Evolutionary conservation across 148 eudicot genomes (phyloP).

Genomic region (Pouteria glomerata): DNA sequence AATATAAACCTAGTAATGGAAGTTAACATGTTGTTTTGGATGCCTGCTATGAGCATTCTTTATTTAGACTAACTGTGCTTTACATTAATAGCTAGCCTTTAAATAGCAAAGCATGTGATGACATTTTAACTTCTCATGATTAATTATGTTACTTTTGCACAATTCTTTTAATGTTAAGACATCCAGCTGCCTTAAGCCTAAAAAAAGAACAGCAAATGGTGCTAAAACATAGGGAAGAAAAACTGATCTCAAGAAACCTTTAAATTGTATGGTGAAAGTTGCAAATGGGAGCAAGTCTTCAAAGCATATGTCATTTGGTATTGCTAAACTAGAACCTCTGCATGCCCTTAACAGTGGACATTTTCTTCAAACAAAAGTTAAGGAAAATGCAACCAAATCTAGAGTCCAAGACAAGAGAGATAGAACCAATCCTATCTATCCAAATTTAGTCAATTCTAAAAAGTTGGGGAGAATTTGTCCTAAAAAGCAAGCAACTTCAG

Average conservation of each 20-base stretch:
- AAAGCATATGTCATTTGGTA: conserved; percentile 50
- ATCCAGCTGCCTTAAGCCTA: conserved; percentile 35
- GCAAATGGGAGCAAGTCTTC: conserved; percentile 81
- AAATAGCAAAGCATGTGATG: background rate
- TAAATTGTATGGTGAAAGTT: conserved; percentile 77
- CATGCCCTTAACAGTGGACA: conserved; percentile 31
- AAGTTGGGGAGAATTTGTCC: conserved; percentile 39
- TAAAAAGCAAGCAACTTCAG: conserved; percentile 28
- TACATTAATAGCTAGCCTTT: background rate
- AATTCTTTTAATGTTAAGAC: conserved; percentile 49
- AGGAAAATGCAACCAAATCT: conserved; percentile 41
- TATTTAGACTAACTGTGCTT: background rate
- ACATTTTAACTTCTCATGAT: conserved; percentile 2
- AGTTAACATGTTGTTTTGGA: background rate
- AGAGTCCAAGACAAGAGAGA: conserved; percentile 46
- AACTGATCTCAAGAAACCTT: conserved; percentile 80
- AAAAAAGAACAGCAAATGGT: conserved; percentile 35
- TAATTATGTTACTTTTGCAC: conserved; percentile 30
- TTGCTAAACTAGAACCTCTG: conserved; percentile 45
- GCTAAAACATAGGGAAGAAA: conserved; percentile 53
- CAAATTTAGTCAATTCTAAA: conserved; percentile 46
- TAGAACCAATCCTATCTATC: conserved; percentile 18
- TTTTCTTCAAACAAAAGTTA: conserved; percentile 32
- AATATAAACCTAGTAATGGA: conserved; percentile 60
- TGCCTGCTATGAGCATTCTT: background rate